Evolutionary conservation across 2,329 filamentous ascomycete genomes (phyloP), one percentile per base, ranked within the genome.

Genomic region (Trichophyton mentagrophytes): DNA sequence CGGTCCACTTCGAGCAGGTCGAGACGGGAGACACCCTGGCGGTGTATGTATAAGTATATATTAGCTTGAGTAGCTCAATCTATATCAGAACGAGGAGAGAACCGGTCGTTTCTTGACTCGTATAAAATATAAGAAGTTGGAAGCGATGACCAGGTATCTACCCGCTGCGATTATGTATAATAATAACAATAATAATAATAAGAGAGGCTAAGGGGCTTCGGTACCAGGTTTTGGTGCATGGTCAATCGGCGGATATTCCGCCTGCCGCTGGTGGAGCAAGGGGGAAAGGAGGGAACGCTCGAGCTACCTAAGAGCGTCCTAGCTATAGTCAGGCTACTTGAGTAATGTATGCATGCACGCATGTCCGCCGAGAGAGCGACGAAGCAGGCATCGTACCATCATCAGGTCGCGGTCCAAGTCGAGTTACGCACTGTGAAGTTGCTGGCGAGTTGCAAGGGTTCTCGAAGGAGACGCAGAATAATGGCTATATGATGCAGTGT

Each of bases 171-270:
- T 6, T 40, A 40, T 42, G 15, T 42, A 42, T 42, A n/a, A 30
- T 30, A 30, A 30, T 30, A 30, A 30, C 1, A 30, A 30, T 30
- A 30, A 7, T 30, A 30, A 30, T 30, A 30, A 30, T 7, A 44
- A n/a, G 1, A 1, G 40, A 25, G 27, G 49, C 49, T 33, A 53
- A 22, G 42, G 46, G 27, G 17, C 22, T 25, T n/a, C 49, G 22
- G 15, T 20, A 53, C 49, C 49, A 17, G 22, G 49, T 53, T 53
- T 53, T 47, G 11, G 9, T 44, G 49, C 38, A 59, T 40, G 44
- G 33, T 59, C 38, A 61, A 59, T 61, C 61, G 60, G 61, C 61
- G 59, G 59, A 57, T 61, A 58, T 60, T 63, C 59, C 60, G 61
- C 49, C 51, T 63, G 44, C 59, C 59, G 57, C 33, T 57, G 59